Percentiles rank a stretch among this genome's conserved stretches.
Conservation (phyloP, 345 rosid species). For the Syzygium oleosum region DNA sequence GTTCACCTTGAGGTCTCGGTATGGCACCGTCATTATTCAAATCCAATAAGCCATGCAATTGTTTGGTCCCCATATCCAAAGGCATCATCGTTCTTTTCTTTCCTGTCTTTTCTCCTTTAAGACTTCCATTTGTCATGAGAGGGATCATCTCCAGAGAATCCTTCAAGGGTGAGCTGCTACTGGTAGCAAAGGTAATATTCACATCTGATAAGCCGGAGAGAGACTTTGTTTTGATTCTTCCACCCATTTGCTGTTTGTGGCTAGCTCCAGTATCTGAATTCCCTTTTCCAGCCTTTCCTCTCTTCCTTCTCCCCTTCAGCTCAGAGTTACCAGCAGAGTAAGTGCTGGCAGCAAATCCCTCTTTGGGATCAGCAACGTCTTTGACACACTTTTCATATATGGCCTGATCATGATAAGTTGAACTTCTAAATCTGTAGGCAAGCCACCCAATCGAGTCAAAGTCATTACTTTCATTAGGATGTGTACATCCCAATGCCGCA, state of each 20-base stretch:
- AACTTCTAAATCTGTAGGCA: conserved; percentile 77
- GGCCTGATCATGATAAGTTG: conserved; percentile 50
- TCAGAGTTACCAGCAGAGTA: neutral
- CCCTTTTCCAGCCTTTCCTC: conserved; percentile 2
- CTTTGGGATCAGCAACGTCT: conserved; percentile 36
- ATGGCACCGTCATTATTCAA: neutral
- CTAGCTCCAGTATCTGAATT: neutral
- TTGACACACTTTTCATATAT: conserved; percentile 49
- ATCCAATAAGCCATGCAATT: neutral
- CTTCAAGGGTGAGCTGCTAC: conserved; percentile 9
- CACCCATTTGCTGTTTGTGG: neutral
- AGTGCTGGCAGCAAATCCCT: conserved; percentile 5
- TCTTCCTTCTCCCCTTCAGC: conserved; percentile 16
- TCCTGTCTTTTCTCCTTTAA: neutral
- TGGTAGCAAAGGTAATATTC: conserved; percentile 10
- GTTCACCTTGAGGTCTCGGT: neutral
- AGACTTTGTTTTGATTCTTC: neutral
- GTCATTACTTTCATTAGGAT: conserved; percentile 30
- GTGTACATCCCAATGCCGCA: conserved; percentile 42
- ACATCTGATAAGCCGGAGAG: conserved; percentile 35
- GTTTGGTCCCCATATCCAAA: neutral
- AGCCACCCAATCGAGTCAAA: conserved; percentile 53
- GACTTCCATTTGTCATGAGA: conserved; percentile 2
- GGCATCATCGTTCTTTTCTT: neutral
- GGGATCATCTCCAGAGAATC: conserved; percentile 10